These are phyloP conservation scores for Metschnikowia aberdeeniae DNA, from an alignment of 805 yeast species.

Conservation along the genomic window DNA sequence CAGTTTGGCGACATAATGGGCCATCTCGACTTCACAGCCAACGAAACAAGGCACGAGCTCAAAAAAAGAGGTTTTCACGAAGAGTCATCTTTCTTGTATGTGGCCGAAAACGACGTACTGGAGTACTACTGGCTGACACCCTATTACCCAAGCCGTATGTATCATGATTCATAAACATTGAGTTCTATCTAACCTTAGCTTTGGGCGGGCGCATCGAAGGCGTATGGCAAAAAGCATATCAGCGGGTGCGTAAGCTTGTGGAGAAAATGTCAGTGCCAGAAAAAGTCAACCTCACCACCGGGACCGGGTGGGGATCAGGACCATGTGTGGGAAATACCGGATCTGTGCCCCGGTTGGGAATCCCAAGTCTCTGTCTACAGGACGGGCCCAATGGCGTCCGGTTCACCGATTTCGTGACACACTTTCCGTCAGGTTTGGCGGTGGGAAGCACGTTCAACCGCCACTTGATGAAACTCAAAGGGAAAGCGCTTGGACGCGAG, in stretches of 20 bases:
- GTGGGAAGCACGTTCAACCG: constrained; percentile 56
- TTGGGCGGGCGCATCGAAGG: constrained; percentile 46
- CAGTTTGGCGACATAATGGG: constrained; percentile 11
- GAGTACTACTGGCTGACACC: constrained; percentile 27
- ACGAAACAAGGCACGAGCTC: constrained; percentile 11
- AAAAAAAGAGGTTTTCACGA: constrained; percentile 26
- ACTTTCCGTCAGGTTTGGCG: constrained; percentile 57
- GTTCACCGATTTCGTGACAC: constrained; percentile 51
- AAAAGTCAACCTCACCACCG: constrained; percentile 60
- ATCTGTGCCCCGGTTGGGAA: constrained; percentile 49
- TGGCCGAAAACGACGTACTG: constrained; percentile 26
- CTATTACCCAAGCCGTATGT: constrained; percentile 39
- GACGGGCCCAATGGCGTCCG: constrained; percentile 64
- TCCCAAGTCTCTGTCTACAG: constrained; percentile 54
- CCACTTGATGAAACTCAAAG: constrained; percentile 48
- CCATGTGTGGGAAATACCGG: constrained; percentile 64
- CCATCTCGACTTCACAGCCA: constrained; percentile 9
- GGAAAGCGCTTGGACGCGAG: constrained; percentile 55
- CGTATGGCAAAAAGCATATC: constrained; percentile 56
- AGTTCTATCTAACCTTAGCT: constrained; percentile 20
- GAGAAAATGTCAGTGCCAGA: constrained; percentile 54
- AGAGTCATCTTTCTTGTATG: constrained; percentile 26
- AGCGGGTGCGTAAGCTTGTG: constrained; percentile 51
- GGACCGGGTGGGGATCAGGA: constrained; percentile 61
- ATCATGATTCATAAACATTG: neutral